phyloP scores from a whole-genome alignment of 371 early-diverging fungal genomes.

The Lichtheimia corymbifera region DNA sequence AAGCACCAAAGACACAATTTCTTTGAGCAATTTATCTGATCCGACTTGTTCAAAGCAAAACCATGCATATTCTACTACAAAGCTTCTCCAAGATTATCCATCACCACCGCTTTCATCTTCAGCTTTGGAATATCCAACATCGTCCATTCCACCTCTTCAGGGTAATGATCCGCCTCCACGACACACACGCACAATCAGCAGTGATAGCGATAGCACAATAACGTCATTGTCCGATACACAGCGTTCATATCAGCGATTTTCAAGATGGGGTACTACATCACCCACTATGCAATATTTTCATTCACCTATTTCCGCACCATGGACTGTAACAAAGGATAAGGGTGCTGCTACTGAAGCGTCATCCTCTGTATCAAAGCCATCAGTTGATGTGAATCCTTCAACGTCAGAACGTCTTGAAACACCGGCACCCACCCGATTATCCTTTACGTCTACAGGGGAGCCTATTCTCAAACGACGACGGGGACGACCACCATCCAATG shows the following conservation, averaged over 20 bases:
- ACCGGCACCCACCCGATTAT: slow-evolving; percentile 28
- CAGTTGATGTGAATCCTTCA: neutral
- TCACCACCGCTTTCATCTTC: slow-evolving; percentile 16
- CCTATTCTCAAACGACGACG: slow-evolving; percentile 46
- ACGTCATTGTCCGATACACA: neutral
- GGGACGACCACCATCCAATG: slow-evolving; percentile 38
- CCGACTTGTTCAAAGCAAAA: too few relatives aligned
- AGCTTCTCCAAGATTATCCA: neutral
- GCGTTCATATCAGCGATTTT: neutral
- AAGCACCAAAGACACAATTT: too few relatives aligned
- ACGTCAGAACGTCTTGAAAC: neutral
- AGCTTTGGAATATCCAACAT: neutral
- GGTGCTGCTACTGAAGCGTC: neutral
- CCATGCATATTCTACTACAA: slow-evolving; percentile 15
- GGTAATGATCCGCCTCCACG: slow-evolving; percentile 20
- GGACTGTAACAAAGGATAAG: neutral
- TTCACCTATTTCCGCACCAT: neutral
- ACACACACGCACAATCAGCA: neutral
- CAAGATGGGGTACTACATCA: too few relatives aligned
- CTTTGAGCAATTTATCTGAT: too few relatives aligned
- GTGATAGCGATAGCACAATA: neutral
- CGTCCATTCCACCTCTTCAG: slow-evolving; percentile 15
- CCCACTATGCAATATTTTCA: neutral
- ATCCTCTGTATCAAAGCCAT: neutral
- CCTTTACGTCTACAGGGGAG: slow-evolving; percentile 31